Conservation (phyloP, 2,329 filamentous ascomycete genomes). For the Alternaria arborescens region DNA sequence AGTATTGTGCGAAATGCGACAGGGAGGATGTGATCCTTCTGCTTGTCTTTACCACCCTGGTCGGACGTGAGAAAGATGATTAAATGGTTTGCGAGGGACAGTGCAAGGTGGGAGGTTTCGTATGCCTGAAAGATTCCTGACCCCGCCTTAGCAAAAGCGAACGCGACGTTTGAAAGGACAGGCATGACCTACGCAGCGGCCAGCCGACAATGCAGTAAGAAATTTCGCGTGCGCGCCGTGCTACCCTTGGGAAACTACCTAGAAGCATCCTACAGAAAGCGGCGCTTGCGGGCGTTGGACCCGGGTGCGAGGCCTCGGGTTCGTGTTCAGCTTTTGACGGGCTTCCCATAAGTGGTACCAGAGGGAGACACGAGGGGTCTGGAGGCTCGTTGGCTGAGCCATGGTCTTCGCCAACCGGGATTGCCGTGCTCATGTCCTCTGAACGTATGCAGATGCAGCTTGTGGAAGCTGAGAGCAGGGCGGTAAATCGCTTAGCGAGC, state of each 20-base stretch:
- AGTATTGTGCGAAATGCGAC: slow-evolving; percentile 16
- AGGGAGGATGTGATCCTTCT: not conserved
- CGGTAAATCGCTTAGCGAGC: slow-evolving; percentile 12
- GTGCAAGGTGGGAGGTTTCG: slow-evolving; percentile 3
- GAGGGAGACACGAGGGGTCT: slow-evolving; percentile 6
- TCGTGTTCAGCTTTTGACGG: slow-evolving; percentile 19
- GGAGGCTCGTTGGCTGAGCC: slow-evolving; percentile 11
- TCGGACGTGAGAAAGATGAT: not conserved
- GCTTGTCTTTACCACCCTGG: slow-evolving; percentile 2
- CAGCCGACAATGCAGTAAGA: not conserved
- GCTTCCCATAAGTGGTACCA: slow-evolving; percentile 10
- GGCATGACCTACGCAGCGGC: not conserved
- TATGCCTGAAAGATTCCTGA: not conserved
- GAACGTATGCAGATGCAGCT: slow-evolving; percentile 12
- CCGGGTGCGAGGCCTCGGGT: slow-evolving; percentile 30
- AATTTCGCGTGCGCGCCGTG: slow-evolving; percentile 11
- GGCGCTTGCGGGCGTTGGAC: slow-evolving; percentile 17
- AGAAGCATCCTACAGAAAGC: slow-evolving; percentile 14
- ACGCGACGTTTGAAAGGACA: not conserved
- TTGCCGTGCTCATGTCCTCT: slow-evolving; percentile 14
- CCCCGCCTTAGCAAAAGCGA: not conserved
- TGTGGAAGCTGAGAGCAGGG: slow-evolving; percentile 8
- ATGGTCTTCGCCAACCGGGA: slow-evolving; percentile 8
- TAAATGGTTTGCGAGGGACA: not conserved
- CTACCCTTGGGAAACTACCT: slow-evolving; percentile 15